Percentiles rank a stretch among this genome's conserved stretches.
Conservation (phyloP, 75 land plant genomes). For the Pinus albicaulis region DNA sequence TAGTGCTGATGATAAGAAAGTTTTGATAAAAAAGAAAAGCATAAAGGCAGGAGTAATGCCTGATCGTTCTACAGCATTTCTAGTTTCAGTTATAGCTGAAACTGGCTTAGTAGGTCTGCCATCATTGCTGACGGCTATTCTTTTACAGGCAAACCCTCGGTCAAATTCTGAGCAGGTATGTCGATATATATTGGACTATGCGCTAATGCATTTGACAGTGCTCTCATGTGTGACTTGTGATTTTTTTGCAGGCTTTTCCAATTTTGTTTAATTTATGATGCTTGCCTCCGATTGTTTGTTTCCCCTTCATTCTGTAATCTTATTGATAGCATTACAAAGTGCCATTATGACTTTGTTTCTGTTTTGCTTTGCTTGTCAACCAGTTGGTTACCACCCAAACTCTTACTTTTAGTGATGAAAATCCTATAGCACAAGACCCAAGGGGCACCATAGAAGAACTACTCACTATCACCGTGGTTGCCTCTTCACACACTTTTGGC, state of each 20-base stretch:
- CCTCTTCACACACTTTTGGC: no score
- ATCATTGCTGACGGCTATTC: constrained; percentile 81
- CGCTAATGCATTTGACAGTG: background rate
- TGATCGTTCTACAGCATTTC: constrained; percentile 44
- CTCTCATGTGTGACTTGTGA: no score
- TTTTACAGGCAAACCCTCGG: constrained; percentile 82
- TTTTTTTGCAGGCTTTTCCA: background rate
- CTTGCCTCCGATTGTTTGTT: background rate
- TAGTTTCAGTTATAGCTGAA: constrained; percentile 73
- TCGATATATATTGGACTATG: background rate
- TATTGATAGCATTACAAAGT: background rate
- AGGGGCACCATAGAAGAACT: no score
- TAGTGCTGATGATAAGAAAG: constrained; percentile 1
- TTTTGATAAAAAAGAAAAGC: constrained; percentile 10
- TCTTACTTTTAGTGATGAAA: no score
- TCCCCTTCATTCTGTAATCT: background rate
- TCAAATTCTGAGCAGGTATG: constrained; percentile 81
- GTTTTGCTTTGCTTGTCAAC: background rate
- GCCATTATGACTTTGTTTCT: background rate
- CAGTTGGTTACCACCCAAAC: background rate
- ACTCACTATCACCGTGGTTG: no score
- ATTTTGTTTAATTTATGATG: background rate
- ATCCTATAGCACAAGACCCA: no score
- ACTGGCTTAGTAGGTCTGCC: constrained; percentile 88
- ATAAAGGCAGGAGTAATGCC: constrained; percentile 7